Evolutionary conservation across 768 basidiomycete species (phyloP), one percentile per base, ranked within the genome.

Genomic region (Russula griseocarnosa): DNA sequence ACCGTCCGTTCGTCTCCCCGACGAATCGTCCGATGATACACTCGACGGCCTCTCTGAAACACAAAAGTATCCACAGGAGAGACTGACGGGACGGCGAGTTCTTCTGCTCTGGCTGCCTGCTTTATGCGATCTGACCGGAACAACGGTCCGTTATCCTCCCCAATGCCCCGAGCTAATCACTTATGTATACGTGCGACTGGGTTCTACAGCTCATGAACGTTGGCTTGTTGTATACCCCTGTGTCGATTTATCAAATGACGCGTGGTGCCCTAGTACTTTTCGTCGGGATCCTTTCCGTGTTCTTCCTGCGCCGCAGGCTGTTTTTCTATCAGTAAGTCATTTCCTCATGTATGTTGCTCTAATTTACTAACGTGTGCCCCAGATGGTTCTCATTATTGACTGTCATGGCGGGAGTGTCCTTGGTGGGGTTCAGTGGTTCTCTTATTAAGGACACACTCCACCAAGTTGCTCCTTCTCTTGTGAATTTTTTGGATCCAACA

Each of bases 201-300:
- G 40, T 55, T 34, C 28, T 61, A 62, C 73, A 81, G 77, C 77
- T 97, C 68, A 98, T 98, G 97, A 97, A 97, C 72, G 81, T 96
- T 68, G 97, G 97, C 60, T 82, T 99, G 53, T 82, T 99, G 42
- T 93, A 95, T 75, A 95, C 94, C 1, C 96, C 96, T 32, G 97
- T 99, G 60, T 94, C 92, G 49, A 93, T 98, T 70, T 98, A 92
- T 79, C 96, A 97, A 75, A 96, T 97, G 94, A 92, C 87, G 65
- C 86, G 90, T 63, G 94, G 95, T 56, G 89, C 93, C 49, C 85
- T 97, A 62, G 93, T 97, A 54, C 82, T 96, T 59, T 98, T 94
- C 76, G 96, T 98, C 64, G 96, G 94, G 52, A 72, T 91, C 60
- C 83, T 98, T 69, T 91, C 88, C 56, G 94, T 98, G 71, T 73